Base-by-base conservation (phyloP, 257 asterid species). In the Lycium barbarum region DNA sequence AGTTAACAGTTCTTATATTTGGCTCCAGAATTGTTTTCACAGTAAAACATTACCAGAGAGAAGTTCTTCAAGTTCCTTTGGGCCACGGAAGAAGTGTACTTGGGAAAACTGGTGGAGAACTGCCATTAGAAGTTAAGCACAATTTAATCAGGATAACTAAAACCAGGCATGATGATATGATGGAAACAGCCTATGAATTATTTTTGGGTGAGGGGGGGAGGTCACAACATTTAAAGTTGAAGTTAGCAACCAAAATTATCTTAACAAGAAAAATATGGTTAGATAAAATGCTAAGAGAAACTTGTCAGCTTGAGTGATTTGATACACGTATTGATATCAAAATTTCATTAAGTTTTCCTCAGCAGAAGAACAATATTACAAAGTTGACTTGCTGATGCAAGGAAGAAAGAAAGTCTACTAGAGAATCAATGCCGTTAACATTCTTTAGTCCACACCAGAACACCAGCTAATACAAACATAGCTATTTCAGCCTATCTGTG, bases 21-120 rank as follows among this genome's bases (percentile, higher is more conserved):
- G 17, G 0, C 6, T 20, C 11, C 43, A 17, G 26, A 14, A 63
- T 43, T 26, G 40, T 65, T 65, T 49, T 38, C 43, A 49, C n/a
- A 76, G 43, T 53, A 59, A 15, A 62, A 35, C 70, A 26, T 73
- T 90, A 96, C 99, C 99, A 90, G 96, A 81, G 94, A 88, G 83
- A 90, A 88, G 87, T 81, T 94, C 87, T 94, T 96, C 61, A 96
- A 88, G 86, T 93, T 96, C 90, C 99, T 93, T 90, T 93, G 98
- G 88, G 96, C 98, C 70, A 93, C 95, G 36, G 98, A 90, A 82
- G 98, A 92, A 63, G 98, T 85, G 90, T 96, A 94, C 91, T 96
- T 96, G 11, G 98, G 95, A 76, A 96, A 91, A 87, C 89, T 87
- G 87, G 93, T 86, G 17, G 98, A 87, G 84, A 94, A 93, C 98